Base-by-base conservation (phyloP, 2,329 filamentous ascomycete genomes). In the Colletotrichum cereale region DNA sequence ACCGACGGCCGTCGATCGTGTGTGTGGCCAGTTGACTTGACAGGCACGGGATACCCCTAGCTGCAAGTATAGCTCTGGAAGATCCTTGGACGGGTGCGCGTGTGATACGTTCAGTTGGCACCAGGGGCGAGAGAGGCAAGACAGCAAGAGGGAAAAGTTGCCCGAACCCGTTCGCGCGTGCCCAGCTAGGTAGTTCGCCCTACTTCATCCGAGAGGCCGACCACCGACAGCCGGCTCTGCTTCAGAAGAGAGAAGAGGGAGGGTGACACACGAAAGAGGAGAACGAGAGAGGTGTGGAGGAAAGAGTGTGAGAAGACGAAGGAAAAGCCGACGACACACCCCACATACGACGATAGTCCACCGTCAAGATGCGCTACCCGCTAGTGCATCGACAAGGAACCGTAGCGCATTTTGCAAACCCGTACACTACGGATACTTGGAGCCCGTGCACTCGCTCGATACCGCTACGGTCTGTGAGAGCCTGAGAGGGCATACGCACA, bases 381-480 rank as follows among this genome's bases (percentile, higher is more conserved):
- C 64, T 71, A 71, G 63, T 71, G 64, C 64, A 67, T 67, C 50
- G 24, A 53, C 48, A 55, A 58, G 64, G 63, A 67, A 62, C 44
- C 60, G 47, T 71, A 66, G 62, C 40, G 62, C 69, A 44, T 42
- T 34, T 71, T 53, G 58, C 52, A 60, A 71, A 65, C 38, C 69
- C 44, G 58, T 67, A n/a, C n/a, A n/a, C n/a, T n/a, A n/a, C n/a
- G n/a, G n/a, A n/a, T n/a, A 40, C 16, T 21, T 42, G 16, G 16
- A 67, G 68, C 38, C 68, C 53, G 69, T 71, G 68, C 68, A n/a
- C 53, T 50, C 24, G 5, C 36, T 62, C n/a, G 21, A 31, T 31
- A 47, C 29, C 42, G 5, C 56, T 60, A 24, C 18, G 26, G 38
- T 16, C 12, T 40, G 14, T 6, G 6, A 40, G 38, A 40, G 38